phyloP scores from a whole-genome alignment of 2,329 filamentous ascomycete species.

The Phyllosticta paracitricarpa region DNA sequence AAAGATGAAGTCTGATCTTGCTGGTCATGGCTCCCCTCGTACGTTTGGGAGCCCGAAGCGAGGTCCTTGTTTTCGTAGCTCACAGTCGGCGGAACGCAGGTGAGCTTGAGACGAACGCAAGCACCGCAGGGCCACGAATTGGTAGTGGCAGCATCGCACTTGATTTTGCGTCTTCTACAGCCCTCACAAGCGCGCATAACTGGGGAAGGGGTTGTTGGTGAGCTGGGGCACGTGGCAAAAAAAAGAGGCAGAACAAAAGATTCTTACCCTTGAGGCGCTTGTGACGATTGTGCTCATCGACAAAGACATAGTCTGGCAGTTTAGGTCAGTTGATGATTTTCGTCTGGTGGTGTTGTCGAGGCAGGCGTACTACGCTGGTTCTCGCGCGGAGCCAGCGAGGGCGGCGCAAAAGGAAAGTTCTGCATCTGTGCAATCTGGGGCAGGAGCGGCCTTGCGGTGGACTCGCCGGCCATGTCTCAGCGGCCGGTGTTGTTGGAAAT shows the following conservation, averaged over 20 bases:
- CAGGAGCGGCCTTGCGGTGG: slow-evolving; percentile 50
- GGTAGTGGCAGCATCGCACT: slow-evolving; percentile 92
- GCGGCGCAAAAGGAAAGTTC: slow-evolving; percentile 66
- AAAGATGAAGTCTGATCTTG: slow-evolving; percentile 15
- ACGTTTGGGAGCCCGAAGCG: slow-evolving; percentile 29
- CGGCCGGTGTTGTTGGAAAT: slow-evolving; percentile 6
- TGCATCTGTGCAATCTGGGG: slow-evolving; percentile 62
- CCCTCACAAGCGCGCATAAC: slow-evolving; percentile 97
- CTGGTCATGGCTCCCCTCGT: slow-evolving; percentile 31
- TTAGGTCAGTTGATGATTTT: slow-evolving; percentile 12
- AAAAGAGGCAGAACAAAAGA: slow-evolving; percentile 9
- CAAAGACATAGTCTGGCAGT: slow-evolving; percentile 84
- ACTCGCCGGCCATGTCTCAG: slow-evolving; percentile 51
- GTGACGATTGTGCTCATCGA: slow-evolving; percentile 96
- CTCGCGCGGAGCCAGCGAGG: slow-evolving; percentile 54
- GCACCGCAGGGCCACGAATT: slow-evolving; percentile 97
- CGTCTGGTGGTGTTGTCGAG: background rate
- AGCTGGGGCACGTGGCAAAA: slow-evolving; percentile 6
- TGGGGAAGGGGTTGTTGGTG: slow-evolving; percentile 25
- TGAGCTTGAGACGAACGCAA: slow-evolving; percentile 82
- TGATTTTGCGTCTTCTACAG: slow-evolving; percentile 90
- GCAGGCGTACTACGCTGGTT: slow-evolving; percentile 68
- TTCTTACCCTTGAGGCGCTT: slow-evolving; percentile 80
- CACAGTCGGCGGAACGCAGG: slow-evolving; percentile 82
- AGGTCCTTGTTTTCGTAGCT: slow-evolving; percentile 55